phyloP scores from a whole-genome alignment of 768 basidiomycete species.

The Hemileccinum rubropunctum region DNA sequence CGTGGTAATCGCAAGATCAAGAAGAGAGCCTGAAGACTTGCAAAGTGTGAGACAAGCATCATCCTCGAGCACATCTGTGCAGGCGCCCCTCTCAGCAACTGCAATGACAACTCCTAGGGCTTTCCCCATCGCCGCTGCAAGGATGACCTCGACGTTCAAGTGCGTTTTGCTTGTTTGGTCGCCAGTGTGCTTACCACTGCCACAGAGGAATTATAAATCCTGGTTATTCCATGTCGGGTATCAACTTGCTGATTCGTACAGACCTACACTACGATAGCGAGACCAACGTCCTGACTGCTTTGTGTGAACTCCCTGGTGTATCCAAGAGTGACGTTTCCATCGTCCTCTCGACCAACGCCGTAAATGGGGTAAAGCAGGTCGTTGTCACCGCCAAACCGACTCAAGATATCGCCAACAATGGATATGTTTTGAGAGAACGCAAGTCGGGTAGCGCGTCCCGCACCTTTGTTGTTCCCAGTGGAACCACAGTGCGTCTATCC shows the following conservation, averaged over 20 bases:
- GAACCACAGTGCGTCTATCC: constrained; percentile 50
- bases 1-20: constrained; percentile 19
- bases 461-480: constrained; percentile 51
- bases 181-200: constrained; percentile 10
- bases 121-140: not conserved
- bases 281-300: constrained; percentile 50
- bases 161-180: constrained; percentile 10
- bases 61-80: constrained; percentile 9
- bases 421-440: constrained; percentile 52
- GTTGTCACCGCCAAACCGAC: constrained; percentile 47
- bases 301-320: constrained; percentile 71
- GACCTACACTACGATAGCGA: constrained; percentile 58
- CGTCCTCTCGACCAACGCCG: constrained; percentile 56
- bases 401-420: constrained; percentile 40
- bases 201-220: constrained; percentile 27
- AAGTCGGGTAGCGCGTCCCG: constrained; percentile 50
- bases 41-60: constrained; percentile 29
- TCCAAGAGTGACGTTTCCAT: constrained; percentile 55
- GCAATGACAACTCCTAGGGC: constrained; percentile 1
- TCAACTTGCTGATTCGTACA: constrained; percentile 49
- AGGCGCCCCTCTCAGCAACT: constrained; percentile 7
- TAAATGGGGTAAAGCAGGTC: constrained; percentile 63
- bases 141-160: constrained; percentile 19
- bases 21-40: constrained; percentile 29
- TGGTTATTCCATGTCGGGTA: constrained; percentile 15